Evolutionary conservation across 768 basidiomycete species (phyloP), one percentile per base, ranked within the genome.

Genomic region (Mrakia frigida): DNA sequence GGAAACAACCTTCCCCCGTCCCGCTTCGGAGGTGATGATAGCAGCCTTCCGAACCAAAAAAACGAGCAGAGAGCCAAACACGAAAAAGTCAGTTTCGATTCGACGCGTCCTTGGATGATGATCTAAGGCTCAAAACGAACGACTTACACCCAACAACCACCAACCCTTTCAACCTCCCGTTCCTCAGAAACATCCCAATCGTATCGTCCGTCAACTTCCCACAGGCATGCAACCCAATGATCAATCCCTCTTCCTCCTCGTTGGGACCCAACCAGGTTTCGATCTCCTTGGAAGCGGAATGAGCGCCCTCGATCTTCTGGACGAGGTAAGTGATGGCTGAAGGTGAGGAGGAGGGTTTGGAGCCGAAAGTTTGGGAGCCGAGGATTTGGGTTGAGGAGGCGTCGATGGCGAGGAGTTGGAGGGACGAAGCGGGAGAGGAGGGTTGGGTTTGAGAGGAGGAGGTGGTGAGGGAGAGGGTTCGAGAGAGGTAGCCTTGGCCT

Each of bases 401-500:
- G 31, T 63, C 61, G 33, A 63, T 63, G 31, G 61, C 61, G 11
- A 63, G 61, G 31, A 63, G 33, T 37, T 63, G 31, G 11, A 63
- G 50, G 59, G 31, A 6, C 6, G 11, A 25, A 16, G 31, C 16
- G 61, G 61, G 18, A 0, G 61, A 56, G 56, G 56, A 9, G n/a
- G 56, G 9, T 1, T 33, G 13, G 61, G 31, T 63, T 4, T 33
- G 16, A 60, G 59, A 60, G n/a, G 61, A 33, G 61, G 61, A 33
- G 59, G 11, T 1, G 59, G n/a, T 11, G 35, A 33, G 61, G 28
- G 31, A 63, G 61, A 63, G 61, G 16, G 61, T 63, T n/a, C 61
- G 61, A n/a, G 61, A 63, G 61, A 63, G 61, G 61, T 63, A 63
- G 61, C 61, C 61, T 31, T 63, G 31, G 28, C 61, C 61, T n/a